A percentile compares a stretch with the other conserved stretches of the same genome.
Conservation (phyloP, 805 yeast genomes). For the Candida ortonii region DNA sequence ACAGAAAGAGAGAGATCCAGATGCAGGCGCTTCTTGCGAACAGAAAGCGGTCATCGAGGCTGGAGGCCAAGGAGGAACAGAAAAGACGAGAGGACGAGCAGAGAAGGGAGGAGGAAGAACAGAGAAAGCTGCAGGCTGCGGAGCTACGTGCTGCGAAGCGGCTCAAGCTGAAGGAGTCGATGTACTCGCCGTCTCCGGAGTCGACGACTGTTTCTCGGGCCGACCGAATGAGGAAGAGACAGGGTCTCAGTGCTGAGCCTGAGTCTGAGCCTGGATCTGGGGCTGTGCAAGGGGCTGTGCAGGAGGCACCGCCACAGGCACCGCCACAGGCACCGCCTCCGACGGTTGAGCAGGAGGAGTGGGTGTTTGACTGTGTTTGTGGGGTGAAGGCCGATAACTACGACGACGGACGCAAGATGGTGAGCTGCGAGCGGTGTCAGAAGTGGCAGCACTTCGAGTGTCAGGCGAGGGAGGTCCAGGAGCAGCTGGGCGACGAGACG, state of each 20-base stretch:
- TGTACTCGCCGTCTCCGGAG: slow-evolving; percentile 21
- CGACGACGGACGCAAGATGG: slow-evolving; percentile 37
- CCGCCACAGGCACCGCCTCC: too few species aligned
- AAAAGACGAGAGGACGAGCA: slow-evolving; percentile 52
- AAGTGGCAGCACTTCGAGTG: slow-evolving; percentile 41
- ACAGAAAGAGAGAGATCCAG: slow-evolving; percentile 60
- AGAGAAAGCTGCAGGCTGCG: slow-evolving; percentile 43
- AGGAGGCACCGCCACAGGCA: too few species aligned
- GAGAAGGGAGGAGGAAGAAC: slow-evolving; percentile 44
- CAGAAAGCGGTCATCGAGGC: slow-evolving; percentile 70
- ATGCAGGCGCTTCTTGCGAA: slow-evolving; percentile 61
- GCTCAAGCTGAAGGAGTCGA: slow-evolving; percentile 33
- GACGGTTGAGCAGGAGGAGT: slow-evolving; percentile 17
- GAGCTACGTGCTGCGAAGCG: slow-evolving; percentile 43
- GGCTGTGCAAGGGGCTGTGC: too few species aligned
- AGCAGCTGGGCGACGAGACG: slow-evolving; percentile 33
- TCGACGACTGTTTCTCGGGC: slow-evolving; percentile 37
- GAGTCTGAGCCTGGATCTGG: neutral
- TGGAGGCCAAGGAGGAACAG: slow-evolving; percentile 59
- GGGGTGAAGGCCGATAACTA: slow-evolving; percentile 36
- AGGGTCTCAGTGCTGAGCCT: slow-evolving; percentile 1
- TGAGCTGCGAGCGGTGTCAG: slow-evolving; percentile 35
- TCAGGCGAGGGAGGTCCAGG: slow-evolving; percentile 29
- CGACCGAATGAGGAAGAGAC: slow-evolving; percentile 27
- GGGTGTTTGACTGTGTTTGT: slow-evolving; percentile 41